These are phyloP conservation scores for Puccinia hordei DNA, from an alignment of 1,284 basidiomycete species.

Conservation along the genomic window DNA sequence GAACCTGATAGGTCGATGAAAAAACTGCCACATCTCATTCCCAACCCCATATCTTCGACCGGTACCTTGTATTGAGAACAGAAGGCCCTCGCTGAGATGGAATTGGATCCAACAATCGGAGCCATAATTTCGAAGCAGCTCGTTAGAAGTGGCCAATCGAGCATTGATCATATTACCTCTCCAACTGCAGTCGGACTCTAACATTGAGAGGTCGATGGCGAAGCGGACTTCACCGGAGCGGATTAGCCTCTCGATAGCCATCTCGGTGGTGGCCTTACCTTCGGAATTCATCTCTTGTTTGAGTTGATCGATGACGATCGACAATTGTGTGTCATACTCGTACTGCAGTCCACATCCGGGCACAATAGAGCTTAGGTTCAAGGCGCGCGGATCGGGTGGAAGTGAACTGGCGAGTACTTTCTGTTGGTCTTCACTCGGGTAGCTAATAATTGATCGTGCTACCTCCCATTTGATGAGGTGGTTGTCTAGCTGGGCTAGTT, in stretches of 20 bases:
- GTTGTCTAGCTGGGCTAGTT: conserved; percentile 29
- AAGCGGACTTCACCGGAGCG: conserved; percentile 22
- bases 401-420: conserved; percentile 1
- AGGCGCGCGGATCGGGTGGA: conserved; percentile 29
- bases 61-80: not conserved
- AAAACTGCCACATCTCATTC: conserved; percentile 31
- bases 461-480: conserved; percentile 40
- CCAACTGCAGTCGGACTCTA: not conserved
- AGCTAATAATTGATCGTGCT: not conserved
- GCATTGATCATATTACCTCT: not conserved
- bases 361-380: conserved; percentile 11
- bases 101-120: conserved; percentile 44
- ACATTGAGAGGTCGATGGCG: conserved; percentile 15
- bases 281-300: conserved; percentile 1
- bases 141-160: conserved; percentile 8
- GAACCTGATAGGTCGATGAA: conserved; percentile 18
- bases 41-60: conserved; percentile 18
- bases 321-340: not conserved
- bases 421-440: not conserved
- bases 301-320: conserved; percentile 6
- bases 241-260: conserved; percentile 3
- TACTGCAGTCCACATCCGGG: not conserved
- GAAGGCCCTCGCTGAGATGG: not conserved
- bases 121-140: conserved; percentile 27
- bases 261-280: not conserved